Evolutionary conservation across 768 basidiomycete species (phyloP), one percentile per base, ranked within the genome.

Genomic region (Termitomyces sp.): DNA sequence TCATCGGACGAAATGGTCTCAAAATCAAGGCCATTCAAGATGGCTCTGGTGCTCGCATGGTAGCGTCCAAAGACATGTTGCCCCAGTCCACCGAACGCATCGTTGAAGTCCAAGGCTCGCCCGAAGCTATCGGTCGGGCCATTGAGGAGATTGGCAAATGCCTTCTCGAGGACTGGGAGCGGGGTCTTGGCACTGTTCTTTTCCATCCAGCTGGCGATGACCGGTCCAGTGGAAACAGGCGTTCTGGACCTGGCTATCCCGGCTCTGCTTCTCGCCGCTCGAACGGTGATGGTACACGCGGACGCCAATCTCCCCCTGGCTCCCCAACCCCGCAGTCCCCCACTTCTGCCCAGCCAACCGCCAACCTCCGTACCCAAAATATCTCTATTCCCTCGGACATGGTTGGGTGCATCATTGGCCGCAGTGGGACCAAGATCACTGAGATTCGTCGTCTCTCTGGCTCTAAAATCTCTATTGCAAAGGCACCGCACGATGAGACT

Each of bases 21-120:
- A 98, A 97, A 84, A 98, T 99, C 74, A 98, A 98, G 77, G 91
- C 94, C 68, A 98, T 99, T 70, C 97, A 99, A 71, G 96, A 98
- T 72, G 77, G 82, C 48, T 96, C 96, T 39, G 94, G 94, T 51
- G 94, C 94, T 20, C 90, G 97, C 56, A 99, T 99, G 95, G 90
- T 98, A 56, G 97, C 97, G 45, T 92, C 92, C 60, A 98, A 98
- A 74, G 97, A 98, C 69, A 98, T 98, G 90, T 84, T 99, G 46
- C 95, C 97, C 33, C 97, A 98, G 74, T 98, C 96, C 33, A 99
- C 97, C 48, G 97, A 99, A 74, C 92, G 97, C 62, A 90, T 98
- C 66, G 97, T 99, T 55, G 97, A 98, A 73, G 92, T 99, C 48
- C 93, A 98, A 68, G 97, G 97, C 42, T 78, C 93, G 34, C 87